Conservation (phyloP, 352 stramenopile species). For the Phytophthora agathidicida region DNA sequence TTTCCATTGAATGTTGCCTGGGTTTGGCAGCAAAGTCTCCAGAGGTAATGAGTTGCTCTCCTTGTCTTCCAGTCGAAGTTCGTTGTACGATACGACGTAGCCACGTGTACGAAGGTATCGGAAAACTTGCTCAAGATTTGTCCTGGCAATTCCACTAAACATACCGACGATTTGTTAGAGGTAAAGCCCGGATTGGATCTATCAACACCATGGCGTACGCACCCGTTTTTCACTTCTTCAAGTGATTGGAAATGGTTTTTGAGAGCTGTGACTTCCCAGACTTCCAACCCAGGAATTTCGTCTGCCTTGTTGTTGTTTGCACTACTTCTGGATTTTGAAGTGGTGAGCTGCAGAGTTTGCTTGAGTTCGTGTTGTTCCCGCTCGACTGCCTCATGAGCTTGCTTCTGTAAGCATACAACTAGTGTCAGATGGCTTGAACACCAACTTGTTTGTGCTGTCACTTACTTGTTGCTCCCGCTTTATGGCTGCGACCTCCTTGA, state of each 20-base stretch:
- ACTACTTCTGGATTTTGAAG: constrained; percentile 7
- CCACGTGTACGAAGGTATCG: constrained; percentile 33
- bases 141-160: constrained; percentile 22
- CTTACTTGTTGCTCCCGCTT: constrained; percentile 51
- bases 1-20: constrained; percentile 31
- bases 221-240: constrained; percentile 52
- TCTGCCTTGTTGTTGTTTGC: constrained; percentile 12
- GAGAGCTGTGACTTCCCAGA: constrained; percentile 57
- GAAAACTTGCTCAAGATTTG: constrained; percentile 20
- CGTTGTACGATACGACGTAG: constrained; percentile 26
- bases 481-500: constrained; percentile 62
- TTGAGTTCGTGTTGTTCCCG: constrained; percentile 54
- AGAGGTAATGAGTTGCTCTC: background rate
- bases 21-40: constrained; percentile 11
- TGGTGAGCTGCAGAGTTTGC: constrained; percentile 27
- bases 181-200: background rate
- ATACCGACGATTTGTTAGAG: background rate
- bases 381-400: constrained; percentile 32
- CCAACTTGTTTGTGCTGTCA: background rate
- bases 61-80: constrained; percentile 18
- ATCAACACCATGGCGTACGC: background rate
- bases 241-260: constrained; percentile 58
- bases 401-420: constrained; percentile 21
- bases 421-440: background rate
- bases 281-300: constrained; percentile 37